Base-by-base conservation (phyloP, 2,329 filamentous ascomycete species). In the Zalaria sp. region DNA sequence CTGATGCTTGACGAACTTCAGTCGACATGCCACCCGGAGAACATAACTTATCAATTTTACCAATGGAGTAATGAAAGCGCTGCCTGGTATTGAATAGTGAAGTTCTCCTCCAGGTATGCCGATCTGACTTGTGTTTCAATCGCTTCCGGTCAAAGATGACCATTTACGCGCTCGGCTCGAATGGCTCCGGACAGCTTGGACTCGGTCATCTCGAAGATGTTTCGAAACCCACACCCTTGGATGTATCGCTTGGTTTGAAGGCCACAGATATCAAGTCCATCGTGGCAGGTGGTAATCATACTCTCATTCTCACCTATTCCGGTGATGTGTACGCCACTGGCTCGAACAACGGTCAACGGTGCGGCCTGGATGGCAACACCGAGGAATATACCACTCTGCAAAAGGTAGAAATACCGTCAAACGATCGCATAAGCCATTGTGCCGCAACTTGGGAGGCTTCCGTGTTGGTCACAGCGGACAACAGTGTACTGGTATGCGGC, bases 211-310 rank as follows among this genome's bases (percentile, higher is more conserved):
- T 51, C 10, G 50, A 63, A 8, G 67, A 71, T 51, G 57, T 61
- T 0, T 61, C 62, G 4, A 53, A 53, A 2, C 57, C 53, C 5
- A 46, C 42, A 45, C 46, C 6, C 18, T 43, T 45, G 7, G 28
- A 34, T 8, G 36, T 41, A 9, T 32, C 32, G 44, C 27, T 42
- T 11, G 31, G 35, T 8, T 42, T 35, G 11, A 38, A 25, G 25
- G 5, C 39, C 8, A 25, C 37, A 3, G 38, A 36, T 6, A 41
- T 55, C 27, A 45, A 43, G 28, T 44, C 50, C 9, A 66, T 80
- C 26, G 62, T 57, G 36, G 70, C 84, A 5, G 89, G 89, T 3
- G 88, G 88, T 1, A 95, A 95, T 54, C 89, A 95, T 59, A 93
- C 86, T 0, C 63, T 95, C 3, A 57, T 93, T 6, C 65, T 87